These are phyloP conservation scores for Cyanidioschyzon merolae DNA, from an alignment of 23 red algal genomes.

Conservation along the genomic window DNA sequence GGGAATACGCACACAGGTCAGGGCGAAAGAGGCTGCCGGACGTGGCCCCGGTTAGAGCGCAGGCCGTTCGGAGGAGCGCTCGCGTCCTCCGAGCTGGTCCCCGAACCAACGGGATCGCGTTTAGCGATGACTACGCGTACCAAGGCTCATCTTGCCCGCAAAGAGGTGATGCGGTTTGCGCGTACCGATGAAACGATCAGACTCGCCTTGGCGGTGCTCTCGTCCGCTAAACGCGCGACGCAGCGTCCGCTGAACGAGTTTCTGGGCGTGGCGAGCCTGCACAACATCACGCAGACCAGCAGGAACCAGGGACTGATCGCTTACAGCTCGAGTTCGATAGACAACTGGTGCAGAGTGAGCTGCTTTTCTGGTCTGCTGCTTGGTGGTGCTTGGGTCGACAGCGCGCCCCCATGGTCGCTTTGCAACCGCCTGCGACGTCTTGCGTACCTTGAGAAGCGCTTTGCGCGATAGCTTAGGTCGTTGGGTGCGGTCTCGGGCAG, in stretches of 20 bases:
- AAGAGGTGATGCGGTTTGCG: slow-evolving; percentile 72
- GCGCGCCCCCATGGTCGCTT: slow-evolving; percentile 33
- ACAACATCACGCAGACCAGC: slow-evolving; percentile 38
- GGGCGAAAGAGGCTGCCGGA: too few relatives aligned
- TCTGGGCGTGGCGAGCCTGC: slow-evolving; percentile 41
- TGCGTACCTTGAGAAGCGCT: slow-evolving; percentile 25
- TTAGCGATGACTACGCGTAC: slow-evolving; percentile 1
- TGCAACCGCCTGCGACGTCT: slow-evolving; percentile 20
- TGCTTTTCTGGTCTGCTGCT: not conserved
- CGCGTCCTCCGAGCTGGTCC: too few relatives aligned
- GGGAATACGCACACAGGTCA: too few relatives aligned
- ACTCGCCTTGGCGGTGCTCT: slow-evolving; percentile 58
- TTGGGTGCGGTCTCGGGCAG: slow-evolving; percentile 30
- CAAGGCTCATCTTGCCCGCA: slow-evolving; percentile 45
- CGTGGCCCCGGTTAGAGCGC: too few relatives aligned
- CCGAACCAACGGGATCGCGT: too few relatives aligned
- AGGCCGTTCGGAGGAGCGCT: too few relatives aligned
- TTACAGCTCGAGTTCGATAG: not conserved
- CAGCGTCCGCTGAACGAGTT: slow-evolving; percentile 29
- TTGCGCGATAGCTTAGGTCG: slow-evolving; percentile 36
- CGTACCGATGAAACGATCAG: slow-evolving; percentile 56
- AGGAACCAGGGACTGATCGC: slow-evolving; percentile 29
- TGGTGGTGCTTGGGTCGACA: slow-evolving; percentile 9
- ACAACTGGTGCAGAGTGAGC: not conserved
- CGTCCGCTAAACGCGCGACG: slow-evolving; percentile 29